Conservation (phyloP, 305 asterid species). For the Solanum aculeatissimum region DNA sequence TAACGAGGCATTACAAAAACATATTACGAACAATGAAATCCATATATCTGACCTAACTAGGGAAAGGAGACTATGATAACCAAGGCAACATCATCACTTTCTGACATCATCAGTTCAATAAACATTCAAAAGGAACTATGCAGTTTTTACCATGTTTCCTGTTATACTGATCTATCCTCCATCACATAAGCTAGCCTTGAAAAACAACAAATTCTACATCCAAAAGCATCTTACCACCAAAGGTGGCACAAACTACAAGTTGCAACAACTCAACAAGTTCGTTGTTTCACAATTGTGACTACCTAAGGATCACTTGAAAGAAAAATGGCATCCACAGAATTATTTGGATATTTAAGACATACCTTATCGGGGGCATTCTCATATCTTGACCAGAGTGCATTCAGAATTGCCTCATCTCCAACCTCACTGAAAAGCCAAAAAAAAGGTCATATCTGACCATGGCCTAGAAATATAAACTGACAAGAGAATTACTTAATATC, state of each 20-base stretch:
- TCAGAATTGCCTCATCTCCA: constrained; percentile 88
- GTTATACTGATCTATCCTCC: neutral
- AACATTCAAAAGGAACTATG: neutral
- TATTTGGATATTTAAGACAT: neutral
- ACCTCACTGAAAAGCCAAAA: constrained; percentile 46
- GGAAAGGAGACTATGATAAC: neutral
- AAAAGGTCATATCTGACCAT: neutral
- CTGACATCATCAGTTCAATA: neutral
- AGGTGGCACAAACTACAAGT: neutral
- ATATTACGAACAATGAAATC: neutral
- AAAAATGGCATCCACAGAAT: neutral
- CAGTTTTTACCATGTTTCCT: neutral
- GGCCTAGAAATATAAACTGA: neutral
- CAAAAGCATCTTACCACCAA: neutral
- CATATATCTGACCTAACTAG: neutral
- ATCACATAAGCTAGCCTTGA: neutral
- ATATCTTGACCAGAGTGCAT: constrained; percentile 64
- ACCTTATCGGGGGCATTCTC: constrained; percentile 66
- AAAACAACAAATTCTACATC: neutral
- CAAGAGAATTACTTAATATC: neutral
- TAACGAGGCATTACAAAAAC: neutral
- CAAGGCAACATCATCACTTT: neutral
- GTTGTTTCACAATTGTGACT: neutral
- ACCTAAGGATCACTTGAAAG: neutral
- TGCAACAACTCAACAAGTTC: neutral